These are phyloP conservation scores for Jatropha multifida DNA, from an alignment of 441 rosid genomes.

Conservation along the genomic window DNA sequence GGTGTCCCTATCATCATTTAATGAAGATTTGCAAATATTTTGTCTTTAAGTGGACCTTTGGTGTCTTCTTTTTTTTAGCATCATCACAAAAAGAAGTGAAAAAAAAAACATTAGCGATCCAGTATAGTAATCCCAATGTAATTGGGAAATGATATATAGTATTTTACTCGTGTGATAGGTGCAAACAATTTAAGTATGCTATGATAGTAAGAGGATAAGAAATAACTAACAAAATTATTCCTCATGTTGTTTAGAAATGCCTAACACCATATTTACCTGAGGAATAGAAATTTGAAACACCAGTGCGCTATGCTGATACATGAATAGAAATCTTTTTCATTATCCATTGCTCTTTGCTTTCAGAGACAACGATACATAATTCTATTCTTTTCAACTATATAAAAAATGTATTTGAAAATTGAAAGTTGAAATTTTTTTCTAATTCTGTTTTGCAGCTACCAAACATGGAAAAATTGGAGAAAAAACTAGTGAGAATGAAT, in stretches of 20 bases:
- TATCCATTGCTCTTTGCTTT: no score
- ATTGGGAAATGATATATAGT: neutral
- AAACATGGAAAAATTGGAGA: no score
- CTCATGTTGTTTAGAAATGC: neutral
- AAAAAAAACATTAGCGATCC: neutral
- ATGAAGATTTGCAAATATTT: neutral
- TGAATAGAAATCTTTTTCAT: no score
- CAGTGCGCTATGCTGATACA: no score
- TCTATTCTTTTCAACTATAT: no score
- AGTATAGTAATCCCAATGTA: neutral
- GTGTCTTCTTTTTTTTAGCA: neutral
- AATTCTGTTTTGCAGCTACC: no score
- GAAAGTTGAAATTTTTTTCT: no score
- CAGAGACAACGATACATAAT: no score
- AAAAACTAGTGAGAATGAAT: no score
- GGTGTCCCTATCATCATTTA: neutral
- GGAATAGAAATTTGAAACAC: no score
- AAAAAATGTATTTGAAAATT: no score
- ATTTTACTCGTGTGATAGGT: constrained; percentile 47
- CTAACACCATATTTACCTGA: neutral
- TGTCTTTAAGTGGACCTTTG: neutral
- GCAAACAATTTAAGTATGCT: constrained; percentile 83
- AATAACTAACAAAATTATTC: no score
- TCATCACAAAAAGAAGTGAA: neutral
- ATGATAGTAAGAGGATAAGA: constrained; percentile 9